phyloP scores from a whole-genome alignment of 345 rosid species.

The Heritiera littoralis region DNA sequence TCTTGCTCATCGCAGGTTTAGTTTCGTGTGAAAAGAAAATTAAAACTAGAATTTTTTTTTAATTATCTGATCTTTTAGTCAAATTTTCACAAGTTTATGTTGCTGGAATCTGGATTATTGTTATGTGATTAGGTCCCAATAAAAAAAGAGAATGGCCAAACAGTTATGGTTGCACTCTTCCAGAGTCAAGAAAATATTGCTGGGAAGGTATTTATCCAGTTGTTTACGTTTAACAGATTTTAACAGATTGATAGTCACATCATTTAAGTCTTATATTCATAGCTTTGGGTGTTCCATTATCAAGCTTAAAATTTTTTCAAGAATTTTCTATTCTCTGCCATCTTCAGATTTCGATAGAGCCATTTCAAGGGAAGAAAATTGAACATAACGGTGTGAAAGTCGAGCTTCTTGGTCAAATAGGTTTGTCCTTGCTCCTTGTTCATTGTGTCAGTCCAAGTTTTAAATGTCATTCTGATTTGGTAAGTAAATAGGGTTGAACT shows the following conservation, averaged over 20 bases:
- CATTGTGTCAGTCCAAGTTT: neutral
- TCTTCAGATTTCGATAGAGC: conserved; percentile 73
- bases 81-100: neutral
- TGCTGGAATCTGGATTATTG: conserved; percentile 1
- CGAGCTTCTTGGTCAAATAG: conserved; percentile 97
- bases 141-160: conserved; percentile 97
- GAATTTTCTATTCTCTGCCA: neutral
- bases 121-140: conserved; percentile 60
- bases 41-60: neutral
- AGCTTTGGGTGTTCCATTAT: neutral
- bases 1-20: neutral
- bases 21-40: neutral
- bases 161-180: conserved; percentile 72
- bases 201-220: conserved; percentile 62
- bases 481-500: neutral
- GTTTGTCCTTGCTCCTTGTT: conserved; percentile 36
- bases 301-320: neutral
- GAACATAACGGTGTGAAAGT: conserved; percentile 96
- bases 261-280: neutral
- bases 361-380: conserved; percentile 86
- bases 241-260: neutral
- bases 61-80: neutral
- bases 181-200: conserved; percentile 93
- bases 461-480: conserved; percentile 2
- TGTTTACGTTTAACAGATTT: neutral